These are phyloP conservation scores for Pseudogymnoascus sp. DNA, from an alignment of 2,329 filamentous ascomycete genomes.

Conservation along the genomic window DNA sequence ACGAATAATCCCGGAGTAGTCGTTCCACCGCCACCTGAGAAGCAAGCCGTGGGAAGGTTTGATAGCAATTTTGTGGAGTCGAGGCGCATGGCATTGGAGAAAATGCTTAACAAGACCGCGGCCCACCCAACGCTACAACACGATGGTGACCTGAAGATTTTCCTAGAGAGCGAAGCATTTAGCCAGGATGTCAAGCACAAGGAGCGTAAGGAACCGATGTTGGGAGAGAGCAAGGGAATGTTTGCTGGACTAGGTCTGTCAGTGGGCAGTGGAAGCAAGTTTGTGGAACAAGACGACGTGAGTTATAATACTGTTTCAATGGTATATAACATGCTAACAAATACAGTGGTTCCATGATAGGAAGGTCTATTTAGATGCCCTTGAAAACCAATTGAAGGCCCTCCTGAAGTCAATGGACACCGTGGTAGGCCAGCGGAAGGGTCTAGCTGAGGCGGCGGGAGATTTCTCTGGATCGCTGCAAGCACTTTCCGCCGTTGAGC, in stretches of 20 bases:
- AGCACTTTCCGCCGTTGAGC: constrained; percentile 81
- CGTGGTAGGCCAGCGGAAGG: constrained; percentile 86
- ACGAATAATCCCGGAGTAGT: constrained; percentile 92
- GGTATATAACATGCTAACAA: constrained; percentile 18
- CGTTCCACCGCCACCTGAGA: constrained; percentile 91
- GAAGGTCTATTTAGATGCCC: constrained; percentile 84
- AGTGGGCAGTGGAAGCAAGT: constrained; percentile 73
- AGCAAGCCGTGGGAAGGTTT: constrained; percentile 93
- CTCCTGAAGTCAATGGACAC: constrained; percentile 89
- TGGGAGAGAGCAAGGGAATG: constrained; percentile 88
- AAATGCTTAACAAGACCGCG: constrained; percentile 96
- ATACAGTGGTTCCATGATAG: constrained; percentile 92
- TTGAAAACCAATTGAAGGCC: constrained; percentile 84
- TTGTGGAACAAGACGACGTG: constrained; percentile 95
- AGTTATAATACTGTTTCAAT: constrained; percentile 27
- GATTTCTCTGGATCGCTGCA: constrained; percentile 94
- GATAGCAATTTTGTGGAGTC: constrained; percentile 96
- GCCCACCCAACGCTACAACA: constrained; percentile 85
- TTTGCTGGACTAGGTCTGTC: constrained; percentile 76
- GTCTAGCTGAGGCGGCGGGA: constrained; percentile 82
- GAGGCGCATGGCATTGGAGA: constrained; percentile 80
- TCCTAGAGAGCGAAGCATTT: constrained; percentile 92
- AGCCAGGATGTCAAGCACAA: constrained; percentile 97
- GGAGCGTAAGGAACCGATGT: constrained; percentile 77
- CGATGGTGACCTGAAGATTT: constrained; percentile 89